These are phyloP conservation scores for Zygosaccharomyces kombuchaensis DNA, from an alignment of 805 yeast species.

Conservation along the genomic window DNA sequence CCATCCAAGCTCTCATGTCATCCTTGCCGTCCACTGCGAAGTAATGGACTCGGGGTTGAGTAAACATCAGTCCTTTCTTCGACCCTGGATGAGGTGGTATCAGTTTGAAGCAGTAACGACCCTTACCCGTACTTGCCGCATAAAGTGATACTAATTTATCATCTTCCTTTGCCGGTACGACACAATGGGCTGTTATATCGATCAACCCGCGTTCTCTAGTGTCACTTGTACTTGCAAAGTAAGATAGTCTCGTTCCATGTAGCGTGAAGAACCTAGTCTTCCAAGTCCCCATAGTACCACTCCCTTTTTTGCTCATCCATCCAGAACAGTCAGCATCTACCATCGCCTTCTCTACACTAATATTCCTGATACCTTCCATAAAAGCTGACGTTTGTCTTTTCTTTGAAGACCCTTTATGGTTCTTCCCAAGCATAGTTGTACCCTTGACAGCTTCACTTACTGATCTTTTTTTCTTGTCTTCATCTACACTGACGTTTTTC, in stretches of 20 bases:
- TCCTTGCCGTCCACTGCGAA: constrained; percentile 91
- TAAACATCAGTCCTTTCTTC: constrained; percentile 88
- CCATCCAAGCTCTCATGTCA: constrained; percentile 94
- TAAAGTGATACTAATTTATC: constrained; percentile 81
- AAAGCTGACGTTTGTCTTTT: constrained; percentile 74
- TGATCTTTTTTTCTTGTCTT: constrained; percentile 38
- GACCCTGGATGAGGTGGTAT: constrained; percentile 98
- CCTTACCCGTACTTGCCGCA: constrained; percentile 91
- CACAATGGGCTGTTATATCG: constrained; percentile 93
- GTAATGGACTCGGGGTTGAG: constrained; percentile 92
- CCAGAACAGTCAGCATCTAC: constrained; percentile 76
- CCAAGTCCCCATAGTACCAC: constrained; percentile 85
- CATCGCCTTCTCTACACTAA: constrained; percentile 74
- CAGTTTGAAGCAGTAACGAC: constrained; percentile 86
- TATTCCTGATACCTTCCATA: constrained; percentile 77
- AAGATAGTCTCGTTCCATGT: constrained; percentile 90
- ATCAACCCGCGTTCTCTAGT: constrained; percentile 85
- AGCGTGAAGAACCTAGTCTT: constrained; percentile 76
- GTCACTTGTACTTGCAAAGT: constrained; percentile 75
- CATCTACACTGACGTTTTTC: constrained; percentile 33
- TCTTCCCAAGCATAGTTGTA: constrained; percentile 50
- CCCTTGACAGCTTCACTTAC: constrained; percentile 48
- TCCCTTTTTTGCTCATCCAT: constrained; percentile 94
- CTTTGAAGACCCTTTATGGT: constrained; percentile 43
- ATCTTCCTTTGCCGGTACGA: constrained; percentile 75